Evolutionary conservation across 352 stramenopile genomes (phyloP), one percentile per base, ranked within the genome.

Genomic region (Pythium brassicae): DNA sequence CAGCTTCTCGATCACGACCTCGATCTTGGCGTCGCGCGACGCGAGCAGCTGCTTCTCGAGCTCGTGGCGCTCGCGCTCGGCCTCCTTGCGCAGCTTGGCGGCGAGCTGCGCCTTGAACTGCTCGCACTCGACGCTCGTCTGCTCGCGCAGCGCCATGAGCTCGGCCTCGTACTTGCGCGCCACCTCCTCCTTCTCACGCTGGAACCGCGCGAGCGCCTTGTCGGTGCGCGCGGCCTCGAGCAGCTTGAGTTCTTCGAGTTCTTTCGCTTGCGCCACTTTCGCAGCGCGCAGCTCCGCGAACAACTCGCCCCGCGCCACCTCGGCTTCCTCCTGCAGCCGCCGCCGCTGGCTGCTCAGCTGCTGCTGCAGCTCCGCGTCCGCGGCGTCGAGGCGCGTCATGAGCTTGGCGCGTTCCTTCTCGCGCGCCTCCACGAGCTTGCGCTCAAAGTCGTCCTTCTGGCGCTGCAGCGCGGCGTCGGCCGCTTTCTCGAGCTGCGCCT

Each of bases 1-100:
- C 15, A 92, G 68, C 47, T 90, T 90, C 40, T 86, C 78, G 29
- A 92, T 90, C 59, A 92, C 79, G 37, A 92, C 51, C 52, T 91
- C 78, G 39, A 91, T 85, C 65, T 93, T 90, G 10, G 78, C 71
- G 55, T 93, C 76, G n/a, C 83, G 83, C 4, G 78, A 71, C 50
- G 65, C 60, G 46, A 90, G 64, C 83, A 90, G 86, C 42, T 90
- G 76, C 63, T 72, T 73, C 62, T 90, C 78, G 14, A 89, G 45
- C 39, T 71, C 72, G 29, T 77, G 62, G 23, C 87, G 87, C 46
- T 90, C 76, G 34, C 71, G 75, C 32, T 73, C 62, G 50, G 76
- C 69, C 49, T 92, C 79, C 20, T 72, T 61, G 0, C 79, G 77
- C 55, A 90, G 52, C 52, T 82, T 84, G 25, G 70, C 55, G 2